Evolutionary conservation across 768 basidiomycete genomes (phyloP).

Genomic region (Rubroboletus satanas): DNA sequence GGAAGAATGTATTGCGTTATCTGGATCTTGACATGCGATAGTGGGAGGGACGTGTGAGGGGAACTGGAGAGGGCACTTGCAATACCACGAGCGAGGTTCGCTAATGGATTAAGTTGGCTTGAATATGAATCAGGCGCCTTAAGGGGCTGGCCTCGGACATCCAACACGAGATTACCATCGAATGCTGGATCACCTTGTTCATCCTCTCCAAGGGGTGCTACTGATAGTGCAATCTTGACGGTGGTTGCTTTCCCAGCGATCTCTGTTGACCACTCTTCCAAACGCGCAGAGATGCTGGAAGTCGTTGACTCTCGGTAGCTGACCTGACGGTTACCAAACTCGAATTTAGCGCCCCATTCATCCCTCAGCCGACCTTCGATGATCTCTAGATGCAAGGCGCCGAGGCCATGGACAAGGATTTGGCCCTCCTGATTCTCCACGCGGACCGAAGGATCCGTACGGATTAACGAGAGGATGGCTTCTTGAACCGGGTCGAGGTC

Average conservation of each 20-base stretch:
- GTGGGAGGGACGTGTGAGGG: slow-evolving; percentile 68
- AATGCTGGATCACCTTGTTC: slow-evolving; percentile 67
- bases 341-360: slow-evolving; percentile 76
- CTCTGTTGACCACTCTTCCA: slow-evolving; percentile 59
- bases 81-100: slow-evolving; percentile 64
- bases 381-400: slow-evolving; percentile 86
- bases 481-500: slow-evolving; percentile 76
- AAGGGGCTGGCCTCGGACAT: slow-evolving; percentile 47
- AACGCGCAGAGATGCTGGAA: slow-evolving; percentile 22
- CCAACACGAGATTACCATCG: slow-evolving; percentile 74
- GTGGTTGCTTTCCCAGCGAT: slow-evolving; percentile 52
- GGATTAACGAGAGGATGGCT: slow-evolving; percentile 64
- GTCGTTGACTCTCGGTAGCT: slow-evolving; percentile 67
- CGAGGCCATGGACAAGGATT: slow-evolving; percentile 77
- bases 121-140: slow-evolving; percentile 48
- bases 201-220: slow-evolving; percentile 50
- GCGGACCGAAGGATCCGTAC: slow-evolving; percentile 90
- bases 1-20: slow-evolving; percentile 46
- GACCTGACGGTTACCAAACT: slow-evolving; percentile 73
- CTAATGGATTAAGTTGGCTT: slow-evolving; percentile 41
- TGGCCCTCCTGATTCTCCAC: slow-evolving; percentile 80
- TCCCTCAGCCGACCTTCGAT: slow-evolving; percentile 74
- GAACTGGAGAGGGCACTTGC: slow-evolving; percentile 71
- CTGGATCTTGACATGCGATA: slow-evolving; percentile 60
- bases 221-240: slow-evolving; percentile 50